Evolutionary conservation across 768 basidiomycete species (phyloP).

Genomic region (Russula lepida): DNA sequence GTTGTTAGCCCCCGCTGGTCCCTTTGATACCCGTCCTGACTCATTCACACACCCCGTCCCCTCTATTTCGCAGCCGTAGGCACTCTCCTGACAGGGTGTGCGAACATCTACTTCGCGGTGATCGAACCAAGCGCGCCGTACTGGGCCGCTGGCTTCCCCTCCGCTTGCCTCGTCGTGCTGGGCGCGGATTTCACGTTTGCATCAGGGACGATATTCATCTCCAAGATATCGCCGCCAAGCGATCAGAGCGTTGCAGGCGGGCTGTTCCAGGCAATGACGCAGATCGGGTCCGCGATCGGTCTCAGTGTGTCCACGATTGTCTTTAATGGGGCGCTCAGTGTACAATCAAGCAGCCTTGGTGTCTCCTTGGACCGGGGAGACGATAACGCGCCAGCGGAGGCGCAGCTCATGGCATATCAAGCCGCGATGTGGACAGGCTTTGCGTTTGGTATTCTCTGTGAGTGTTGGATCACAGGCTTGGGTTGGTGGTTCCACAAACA

Average conservation of each 20-base stretch:
- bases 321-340: slow-evolving; percentile 44
- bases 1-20: neutral
- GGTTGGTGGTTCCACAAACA: neutral
- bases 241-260: slow-evolving; percentile 75
- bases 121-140: slow-evolving; percentile 50
- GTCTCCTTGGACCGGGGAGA: slow-evolving; percentile 26
- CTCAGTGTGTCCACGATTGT: slow-evolving; percentile 67
- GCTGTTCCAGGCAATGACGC: slow-evolving; percentile 71
- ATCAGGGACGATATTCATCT: slow-evolving; percentile 64
- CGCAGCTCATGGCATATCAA: slow-evolving; percentile 46
- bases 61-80: slow-evolving; percentile 35
- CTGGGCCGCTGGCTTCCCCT: slow-evolving; percentile 73
- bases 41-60: too few species aligned
- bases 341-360: slow-evolving; percentile 28
- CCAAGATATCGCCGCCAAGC: slow-evolving; percentile 52
- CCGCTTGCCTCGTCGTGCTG: slow-evolving; percentile 53
- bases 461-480: slow-evolving; percentile 15
- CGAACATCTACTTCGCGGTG: slow-evolving; percentile 59
- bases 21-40: neutral
- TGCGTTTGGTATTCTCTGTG: slow-evolving; percentile 54
- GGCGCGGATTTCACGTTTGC: slow-evolving; percentile 76
- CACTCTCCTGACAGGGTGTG: slow-evolving; percentile 47
- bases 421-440: slow-evolving; percentile 59
- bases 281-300: slow-evolving; percentile 65
- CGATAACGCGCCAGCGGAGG: slow-evolving; percentile 28